phyloP scores from a whole-genome alignment of 345 rosid genomes.

The Trapa incisa region DNA sequence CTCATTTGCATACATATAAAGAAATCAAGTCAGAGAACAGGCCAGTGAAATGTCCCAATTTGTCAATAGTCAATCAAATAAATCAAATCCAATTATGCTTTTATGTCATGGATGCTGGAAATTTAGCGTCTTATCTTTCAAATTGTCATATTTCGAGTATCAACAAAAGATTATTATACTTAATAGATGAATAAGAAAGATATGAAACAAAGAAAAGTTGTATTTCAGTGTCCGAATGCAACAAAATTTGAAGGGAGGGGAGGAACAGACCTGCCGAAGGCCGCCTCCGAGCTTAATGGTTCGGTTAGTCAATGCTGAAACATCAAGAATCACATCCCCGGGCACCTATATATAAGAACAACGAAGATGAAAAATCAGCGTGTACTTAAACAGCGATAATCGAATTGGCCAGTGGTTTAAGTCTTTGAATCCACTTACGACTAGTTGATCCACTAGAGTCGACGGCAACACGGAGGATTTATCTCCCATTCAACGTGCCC shows the following conservation, averaged over 20 bases:
- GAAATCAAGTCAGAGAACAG: not conserved
- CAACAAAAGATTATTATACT: not conserved
- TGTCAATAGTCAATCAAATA: not conserved
- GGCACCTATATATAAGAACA: conserved; percentile 39
- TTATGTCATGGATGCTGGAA: not conserved
- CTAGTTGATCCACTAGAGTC: conserved; percentile 36
- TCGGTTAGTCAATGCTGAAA: conserved; percentile 55
- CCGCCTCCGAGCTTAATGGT: conserved; percentile 84
- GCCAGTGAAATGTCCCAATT: not conserved
- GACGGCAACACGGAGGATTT: conserved; percentile 21
- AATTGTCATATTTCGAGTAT: not conserved
- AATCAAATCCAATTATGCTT: not conserved
- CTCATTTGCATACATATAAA: not conserved
- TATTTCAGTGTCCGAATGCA: not conserved
- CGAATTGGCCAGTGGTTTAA: not conserved
- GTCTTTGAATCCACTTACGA: conserved; percentile 23
- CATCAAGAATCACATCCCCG: conserved; percentile 75
- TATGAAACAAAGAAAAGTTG: not conserved
- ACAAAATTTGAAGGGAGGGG: not conserved
- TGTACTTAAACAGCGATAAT: not conserved
- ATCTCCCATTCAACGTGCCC: conserved; percentile 22
- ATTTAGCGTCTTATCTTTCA: not conserved
- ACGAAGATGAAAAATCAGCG: not conserved
- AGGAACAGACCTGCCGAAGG: conserved; percentile 55
- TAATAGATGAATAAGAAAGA: too few species aligned